Base-by-base conservation (phyloP, 108 stramenopile genomes). In the Cyclotella sp. region DNA sequence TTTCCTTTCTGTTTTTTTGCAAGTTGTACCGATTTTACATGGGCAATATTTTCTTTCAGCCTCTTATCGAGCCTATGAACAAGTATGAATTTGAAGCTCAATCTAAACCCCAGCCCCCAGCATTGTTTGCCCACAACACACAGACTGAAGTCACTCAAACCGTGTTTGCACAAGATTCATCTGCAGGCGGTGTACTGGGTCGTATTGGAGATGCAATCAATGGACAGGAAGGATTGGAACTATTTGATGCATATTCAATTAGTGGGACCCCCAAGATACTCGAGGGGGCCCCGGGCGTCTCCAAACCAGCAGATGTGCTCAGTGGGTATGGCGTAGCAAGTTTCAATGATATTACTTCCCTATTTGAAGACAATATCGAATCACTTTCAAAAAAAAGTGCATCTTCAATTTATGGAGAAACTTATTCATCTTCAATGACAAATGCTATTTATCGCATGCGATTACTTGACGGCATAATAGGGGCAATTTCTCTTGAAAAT, bases 61-160 rank as follows among this genome's bases (percentile, higher is more conserved):
- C 13, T 13, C 44, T 45, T 71, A 28, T 70, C 15, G 54, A 57
- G 43, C 30, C 52, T 19, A 70, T 44, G 34, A 49, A 66, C 42
- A 74, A 78, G 39, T 45, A 68, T 28, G 61, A 77, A 49, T 76
- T 47, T 41, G 46, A 54, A 34, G 47, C 47, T 7, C 29, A 68
- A 4, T 59, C 70, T 0, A 75, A 82, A 59, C 61, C 41, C 1
- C 43, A 26, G 7, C 83, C 83, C 1, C 71, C 52, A 15, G 42
- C 72, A 43, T 68, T 84, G 34, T 84, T 84, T 72, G 77, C 83
- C 7, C 83, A 84, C 54, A 78, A 78, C 21, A 69, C 60, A 4
- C 83, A 84, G 55, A 72, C 70, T 0, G 24, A 44, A 29, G 39
- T 46, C 5, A 73, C 83, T 28, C 70, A 69, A 74, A 75, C 58